Conservation (phyloP, 805 yeast genomes). For the Barnettozyma pratensis region DNA sequence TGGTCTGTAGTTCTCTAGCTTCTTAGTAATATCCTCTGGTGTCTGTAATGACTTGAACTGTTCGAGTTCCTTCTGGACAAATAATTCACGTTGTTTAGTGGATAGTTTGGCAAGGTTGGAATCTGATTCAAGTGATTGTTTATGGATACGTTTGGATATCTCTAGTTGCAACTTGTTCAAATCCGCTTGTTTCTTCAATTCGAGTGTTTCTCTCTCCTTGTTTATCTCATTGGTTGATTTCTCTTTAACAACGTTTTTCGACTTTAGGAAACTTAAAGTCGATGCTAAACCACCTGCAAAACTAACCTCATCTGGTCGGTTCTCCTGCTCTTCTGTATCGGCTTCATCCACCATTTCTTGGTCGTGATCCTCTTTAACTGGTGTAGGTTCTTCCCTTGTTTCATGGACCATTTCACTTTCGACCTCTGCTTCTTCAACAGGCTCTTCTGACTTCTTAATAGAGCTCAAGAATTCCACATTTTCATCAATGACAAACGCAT, state of each 20-base stretch:
- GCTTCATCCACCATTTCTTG: too few species aligned
- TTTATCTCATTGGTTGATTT: slow-evolving; percentile 9
- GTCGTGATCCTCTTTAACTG: not conserved
- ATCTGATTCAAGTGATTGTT: slow-evolving; percentile 12
- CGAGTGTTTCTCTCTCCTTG: slow-evolving; percentile 7
- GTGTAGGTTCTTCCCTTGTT: not conserved
- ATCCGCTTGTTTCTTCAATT: slow-evolving; percentile 14
- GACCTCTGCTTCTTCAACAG: not conserved
- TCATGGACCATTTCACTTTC: not conserved
- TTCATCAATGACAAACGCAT: slow-evolving; percentile 29
- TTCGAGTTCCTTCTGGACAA: slow-evolving; percentile 24
- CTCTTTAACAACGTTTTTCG: slow-evolving; percentile 15
- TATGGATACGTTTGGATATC: slow-evolving; percentile 12
- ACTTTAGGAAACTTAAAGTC: slow-evolving; percentile 17
- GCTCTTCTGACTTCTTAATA: slow-evolving; percentile 12
- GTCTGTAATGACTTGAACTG: slow-evolving; percentile 7
- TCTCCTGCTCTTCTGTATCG: not conserved
- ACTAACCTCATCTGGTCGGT: not conserved
- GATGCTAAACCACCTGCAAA: slow-evolving; percentile 23
- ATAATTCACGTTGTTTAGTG: slow-evolving; percentile 37
- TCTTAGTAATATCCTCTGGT: slow-evolving; percentile 9
- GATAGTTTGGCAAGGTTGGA: slow-evolving; percentile 26
- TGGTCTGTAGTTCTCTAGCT: slow-evolving; percentile 37
- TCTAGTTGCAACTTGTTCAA: slow-evolving; percentile 12
- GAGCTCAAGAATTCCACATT: slow-evolving; percentile 31